Conservation (phyloP, 2,329 filamentous ascomycete genomes). For the Oidium heveae region DNA sequence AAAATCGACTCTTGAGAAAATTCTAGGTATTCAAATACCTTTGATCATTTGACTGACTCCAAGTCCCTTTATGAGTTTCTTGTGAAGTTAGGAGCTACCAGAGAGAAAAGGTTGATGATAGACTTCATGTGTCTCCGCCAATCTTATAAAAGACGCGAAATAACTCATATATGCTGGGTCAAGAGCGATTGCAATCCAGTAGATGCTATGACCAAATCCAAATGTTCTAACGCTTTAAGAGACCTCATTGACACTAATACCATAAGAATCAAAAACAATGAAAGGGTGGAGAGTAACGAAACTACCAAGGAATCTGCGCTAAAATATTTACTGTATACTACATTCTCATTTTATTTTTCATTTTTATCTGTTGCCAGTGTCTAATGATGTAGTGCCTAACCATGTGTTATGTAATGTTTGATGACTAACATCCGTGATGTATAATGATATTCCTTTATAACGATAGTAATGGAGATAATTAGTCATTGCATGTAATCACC, state of each 20-base stretch:
- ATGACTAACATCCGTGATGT: neutral
- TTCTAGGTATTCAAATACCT: neutral
- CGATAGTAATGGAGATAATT: neutral
- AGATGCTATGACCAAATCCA: neutral
- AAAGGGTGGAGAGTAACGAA: neutral
- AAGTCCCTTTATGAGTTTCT: neutral
- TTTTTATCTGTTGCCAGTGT: neutral
- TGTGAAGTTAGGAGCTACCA: neutral
- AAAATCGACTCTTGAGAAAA: neutral
- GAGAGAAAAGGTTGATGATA: neutral
- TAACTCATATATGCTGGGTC: neutral
- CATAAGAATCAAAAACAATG: neutral
- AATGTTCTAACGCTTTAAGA: neutral
- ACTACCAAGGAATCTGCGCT: too few species aligned
- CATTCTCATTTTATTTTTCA: neutral
- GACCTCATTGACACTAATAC: neutral
- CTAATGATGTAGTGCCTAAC: neutral
- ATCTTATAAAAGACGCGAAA: neutral
- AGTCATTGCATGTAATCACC: too few species aligned
- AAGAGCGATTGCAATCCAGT: neutral
- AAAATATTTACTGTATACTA: neutral
- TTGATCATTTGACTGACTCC: neutral
- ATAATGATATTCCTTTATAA: neutral
- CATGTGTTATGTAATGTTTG: neutral
- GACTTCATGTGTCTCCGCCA: neutral